Base-by-base conservation (phyloP, 768 basidiomycete genomes). In the Cystofilobasidium ferigula region DNA sequence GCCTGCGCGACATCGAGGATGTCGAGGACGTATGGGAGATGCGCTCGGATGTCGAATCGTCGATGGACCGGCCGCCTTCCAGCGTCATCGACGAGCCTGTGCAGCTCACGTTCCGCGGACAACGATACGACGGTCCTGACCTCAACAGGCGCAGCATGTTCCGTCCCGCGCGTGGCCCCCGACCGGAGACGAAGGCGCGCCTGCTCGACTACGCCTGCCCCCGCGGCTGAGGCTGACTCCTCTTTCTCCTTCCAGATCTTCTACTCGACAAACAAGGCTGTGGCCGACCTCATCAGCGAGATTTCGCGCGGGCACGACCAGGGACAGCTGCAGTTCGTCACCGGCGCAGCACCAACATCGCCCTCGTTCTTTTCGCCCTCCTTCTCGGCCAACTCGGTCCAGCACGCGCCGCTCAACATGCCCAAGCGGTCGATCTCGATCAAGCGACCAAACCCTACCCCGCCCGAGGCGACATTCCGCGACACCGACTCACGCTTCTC, bases 11-110 rank as follows among this genome's bases (percentile, higher is more conserved):
- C 51, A 47, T 61, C 38, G 59, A 42, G 1, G 64, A 67, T 59
- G n/a, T 57, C 57, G 63, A 64, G 26, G 63, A 63, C 20, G 18
- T 16, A 3, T 63, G 54, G 54, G 63, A 57, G 40, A 54, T 12
- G 10, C 56, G 34, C n/a, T 57, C 43, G 3, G 63, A 65, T 26
- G 64, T 2, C 13, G 57, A 42, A 9, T 64, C 63, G 13, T 53
- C 38, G n/a, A 61, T 65, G 35, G 64, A 60, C 26, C 64, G 51
- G 18, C 60, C 54, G 30, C 57, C 59, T 2, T 59, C 57, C 26
- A 61, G 59, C n/a, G 4, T 61, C n/a, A 67, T 67, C 2, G 64
- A 67, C 54, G 64, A 67, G 38, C 64, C 64, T 18, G 51, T 67
- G 7, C 59, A 67, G 48, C 28, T 67, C 18, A 60, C 51, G 14